A percentile compares a stretch with the other conserved stretches of the same genome.
phyloP scores from a whole-genome alignment of 306 rosid genomes.

The Arachis stenosperma region DNA sequence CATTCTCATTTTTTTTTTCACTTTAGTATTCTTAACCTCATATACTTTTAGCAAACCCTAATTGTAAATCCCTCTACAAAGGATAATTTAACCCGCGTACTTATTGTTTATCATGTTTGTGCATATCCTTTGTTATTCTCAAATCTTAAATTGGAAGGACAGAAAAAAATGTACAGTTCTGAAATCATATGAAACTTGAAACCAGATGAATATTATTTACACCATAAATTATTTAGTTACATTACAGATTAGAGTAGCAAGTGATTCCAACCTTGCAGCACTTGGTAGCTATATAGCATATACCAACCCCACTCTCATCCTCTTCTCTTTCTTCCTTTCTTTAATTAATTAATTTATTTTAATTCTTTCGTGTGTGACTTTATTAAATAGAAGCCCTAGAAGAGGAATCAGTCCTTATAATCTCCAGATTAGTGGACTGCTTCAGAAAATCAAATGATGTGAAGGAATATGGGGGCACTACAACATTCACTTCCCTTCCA shows the following conservation, averaged over 20 bases:
- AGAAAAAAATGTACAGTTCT: background rate
- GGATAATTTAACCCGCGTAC: background rate
- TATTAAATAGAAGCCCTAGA: slow-evolving; percentile 56
- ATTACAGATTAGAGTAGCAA: slow-evolving; percentile 18
- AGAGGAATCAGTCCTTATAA: slow-evolving; percentile 44
- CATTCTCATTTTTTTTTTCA: too few species aligned
- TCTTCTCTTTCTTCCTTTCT: background rate
- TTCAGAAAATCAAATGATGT: slow-evolving; percentile 70
- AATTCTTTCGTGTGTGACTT: too few species aligned
- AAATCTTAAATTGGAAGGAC: background rate
- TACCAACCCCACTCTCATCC: slow-evolving; percentile 22
- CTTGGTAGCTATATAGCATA: slow-evolving; percentile 13
- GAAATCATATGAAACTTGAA: slow-evolving; percentile 2
- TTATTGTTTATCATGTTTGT: background rate
- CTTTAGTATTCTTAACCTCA: too few species aligned
- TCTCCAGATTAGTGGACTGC: slow-evolving; percentile 50
- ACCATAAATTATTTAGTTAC: slow-evolving; percentile 8
- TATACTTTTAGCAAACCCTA: too few species aligned
- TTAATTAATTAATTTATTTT: background rate
- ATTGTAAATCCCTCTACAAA: too few species aligned
- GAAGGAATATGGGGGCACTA: slow-evolving; percentile 62
- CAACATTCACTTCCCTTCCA: slow-evolving; percentile 54
- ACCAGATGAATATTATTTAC: slow-evolving; percentile 38
- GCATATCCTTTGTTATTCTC: background rate
- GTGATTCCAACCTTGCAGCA: slow-evolving; percentile 1